Percentiles rank a stretch among this genome's conserved stretches.
Evolutionary conservation across 2,329 filamentous ascomycete species (phyloP).

Genomic region (Pyrenochaeta sp.): DNA sequence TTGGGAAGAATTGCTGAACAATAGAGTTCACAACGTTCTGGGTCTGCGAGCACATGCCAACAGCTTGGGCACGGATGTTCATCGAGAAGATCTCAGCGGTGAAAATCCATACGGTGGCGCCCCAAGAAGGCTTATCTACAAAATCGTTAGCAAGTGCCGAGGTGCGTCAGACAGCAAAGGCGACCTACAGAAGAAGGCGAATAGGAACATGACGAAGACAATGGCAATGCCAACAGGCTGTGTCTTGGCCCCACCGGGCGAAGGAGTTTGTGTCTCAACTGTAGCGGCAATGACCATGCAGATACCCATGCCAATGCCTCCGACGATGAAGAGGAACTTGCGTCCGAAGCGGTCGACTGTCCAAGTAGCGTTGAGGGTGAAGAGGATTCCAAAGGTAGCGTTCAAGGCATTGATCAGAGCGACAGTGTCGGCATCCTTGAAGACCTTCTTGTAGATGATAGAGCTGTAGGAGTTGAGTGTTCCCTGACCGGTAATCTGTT

Average conservation of each 20-base stretch:
- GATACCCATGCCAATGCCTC: slow-evolving; percentile 72
- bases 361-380: slow-evolving; percentile 77
- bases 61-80: slow-evolving; percentile 76
- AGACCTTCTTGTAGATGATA: slow-evolving; percentile 77
- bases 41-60: slow-evolving; percentile 69
- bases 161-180: background rate
- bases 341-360: slow-evolving; percentile 76
- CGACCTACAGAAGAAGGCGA: slow-evolving; percentile 67
- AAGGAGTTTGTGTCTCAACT: slow-evolving; percentile 66
- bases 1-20: slow-evolving; percentile 76
- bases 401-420: slow-evolving; percentile 79
- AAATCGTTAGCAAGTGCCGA: slow-evolving; percentile 32
- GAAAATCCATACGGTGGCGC: slow-evolving; percentile 76
- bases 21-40: slow-evolving; percentile 71
- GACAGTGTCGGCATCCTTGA: slow-evolving; percentile 63
- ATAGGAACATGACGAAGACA: slow-evolving; percentile 72
- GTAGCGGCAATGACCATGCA: slow-evolving; percentile 74
- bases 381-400: slow-evolving; percentile 75
- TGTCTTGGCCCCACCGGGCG: slow-evolving; percentile 62
- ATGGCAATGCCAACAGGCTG: slow-evolving; percentile 72
- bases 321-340: slow-evolving; percentile 73
- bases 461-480: slow-evolving; percentile 77
- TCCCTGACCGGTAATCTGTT: slow-evolving; percentile 77
- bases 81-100: slow-evolving; percentile 74
- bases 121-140: slow-evolving; percentile 72